Conservation (phyloP, 768 basidiomycete species). For the Naematelia aurantialba region DNA sequence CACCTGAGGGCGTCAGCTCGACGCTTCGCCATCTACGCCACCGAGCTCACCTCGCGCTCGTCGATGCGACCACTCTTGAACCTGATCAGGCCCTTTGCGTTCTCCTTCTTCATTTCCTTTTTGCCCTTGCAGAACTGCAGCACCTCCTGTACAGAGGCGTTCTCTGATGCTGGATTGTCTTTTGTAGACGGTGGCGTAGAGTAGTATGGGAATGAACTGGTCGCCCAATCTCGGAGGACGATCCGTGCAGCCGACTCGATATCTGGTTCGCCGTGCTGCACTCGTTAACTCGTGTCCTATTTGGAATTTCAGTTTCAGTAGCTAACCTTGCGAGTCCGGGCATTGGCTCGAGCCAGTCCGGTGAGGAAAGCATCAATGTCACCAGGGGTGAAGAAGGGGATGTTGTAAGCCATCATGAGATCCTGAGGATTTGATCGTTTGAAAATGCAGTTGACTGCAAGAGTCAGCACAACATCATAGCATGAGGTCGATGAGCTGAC, state of each 20-base stretch:
- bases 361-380: conserved; percentile 70
- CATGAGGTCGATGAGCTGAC: conserved; percentile 53
- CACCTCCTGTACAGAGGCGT: background rate
- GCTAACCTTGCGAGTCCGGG: conserved; percentile 70
- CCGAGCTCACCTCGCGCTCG: conserved; percentile 52
- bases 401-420: conserved; percentile 79
- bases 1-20: conserved; percentile 47
- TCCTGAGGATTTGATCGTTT: conserved; percentile 69
- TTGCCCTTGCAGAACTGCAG: conserved; percentile 53
- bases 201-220: conserved; percentile 69
- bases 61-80: conserved; percentile 54
- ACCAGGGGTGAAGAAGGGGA: conserved; percentile 71
- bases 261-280: conserved; percentile 69
- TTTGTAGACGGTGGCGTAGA: conserved; percentile 56
- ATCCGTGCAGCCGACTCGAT: conserved; percentile 69
- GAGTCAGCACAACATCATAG: background rate
- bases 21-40: conserved; percentile 10
- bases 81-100: conserved; percentile 60
- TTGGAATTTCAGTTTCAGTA: too few species aligned
- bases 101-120: conserved; percentile 65
- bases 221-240: conserved; percentile 79
- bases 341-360: conserved; percentile 68
- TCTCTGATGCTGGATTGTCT: background rate
- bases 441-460: conserved; percentile 65
- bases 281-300: background rate